phyloP scores from a whole-genome alignment of 495 filamentous ascomycete species.

The Annulohypoxylon nitens region DNA sequence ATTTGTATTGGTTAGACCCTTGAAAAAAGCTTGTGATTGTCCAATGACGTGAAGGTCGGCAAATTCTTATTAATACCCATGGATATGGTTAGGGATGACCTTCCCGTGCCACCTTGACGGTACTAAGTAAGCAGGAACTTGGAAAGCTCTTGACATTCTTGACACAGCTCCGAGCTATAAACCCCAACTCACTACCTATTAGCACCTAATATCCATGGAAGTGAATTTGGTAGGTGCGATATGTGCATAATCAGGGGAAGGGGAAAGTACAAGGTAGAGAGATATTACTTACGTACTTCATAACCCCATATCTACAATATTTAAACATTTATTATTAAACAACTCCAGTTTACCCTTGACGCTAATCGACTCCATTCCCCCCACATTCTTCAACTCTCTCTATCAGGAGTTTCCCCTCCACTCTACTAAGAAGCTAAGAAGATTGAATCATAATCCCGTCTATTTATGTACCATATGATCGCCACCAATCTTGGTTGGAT shows the following conservation, averaged over 20 bases:
- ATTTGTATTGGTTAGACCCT: conserved; percentile 28
- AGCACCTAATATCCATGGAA: not conserved
- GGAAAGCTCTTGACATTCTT: not conserved
- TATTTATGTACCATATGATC: not conserved
- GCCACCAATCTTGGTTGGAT: not conserved
- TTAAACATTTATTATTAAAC: not conserved
- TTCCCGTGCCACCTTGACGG: not conserved
- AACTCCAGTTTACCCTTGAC: not conserved
- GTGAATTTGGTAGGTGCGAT: not conserved
- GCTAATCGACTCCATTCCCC: not conserved
- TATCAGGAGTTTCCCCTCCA: no score
- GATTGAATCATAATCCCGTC: not conserved
- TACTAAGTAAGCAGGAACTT: not conserved
- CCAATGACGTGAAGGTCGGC: conserved; percentile 15
- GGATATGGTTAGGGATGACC: no score
- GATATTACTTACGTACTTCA: not conserved
- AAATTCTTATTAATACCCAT: conserved; percentile 1
- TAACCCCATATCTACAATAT: not conserved
- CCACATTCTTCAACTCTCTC: not conserved
- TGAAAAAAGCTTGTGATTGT: conserved; percentile 20
- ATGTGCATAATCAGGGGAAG: conserved; percentile 1
- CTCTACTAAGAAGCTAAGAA: no score
- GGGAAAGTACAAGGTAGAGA: no score
- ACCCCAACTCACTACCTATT: no score
- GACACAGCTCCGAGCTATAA: no score